phyloP scores from a whole-genome alignment of 805 yeast species.

The Lachancea kluyveri region DNA sequence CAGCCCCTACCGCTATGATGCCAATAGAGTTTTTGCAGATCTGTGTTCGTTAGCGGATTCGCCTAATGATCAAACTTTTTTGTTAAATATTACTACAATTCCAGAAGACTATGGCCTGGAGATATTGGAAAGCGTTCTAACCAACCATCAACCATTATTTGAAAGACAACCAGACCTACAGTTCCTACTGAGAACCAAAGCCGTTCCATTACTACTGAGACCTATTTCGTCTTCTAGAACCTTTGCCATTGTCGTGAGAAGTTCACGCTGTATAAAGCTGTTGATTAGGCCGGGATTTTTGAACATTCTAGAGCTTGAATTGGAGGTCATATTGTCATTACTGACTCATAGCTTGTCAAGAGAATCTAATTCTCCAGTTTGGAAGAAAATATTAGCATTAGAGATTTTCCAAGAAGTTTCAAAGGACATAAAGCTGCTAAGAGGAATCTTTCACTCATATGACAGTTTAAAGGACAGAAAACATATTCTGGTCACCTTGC shows the following conservation, averaged over 20 bases:
- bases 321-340: slow-evolving; percentile 73
- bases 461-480: slow-evolving; percentile 55
- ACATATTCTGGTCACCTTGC: slow-evolving; percentile 51
- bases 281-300: slow-evolving; percentile 55
- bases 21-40: slow-evolving; percentile 63
- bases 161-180: slow-evolving; percentile 56
- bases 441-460: slow-evolving; percentile 51
- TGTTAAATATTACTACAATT: slow-evolving; percentile 45
- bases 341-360: slow-evolving; percentile 65
- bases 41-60: slow-evolving; percentile 51
- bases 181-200: slow-evolving; percentile 54
- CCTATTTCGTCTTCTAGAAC: slow-evolving; percentile 46
- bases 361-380: slow-evolving; percentile 47
- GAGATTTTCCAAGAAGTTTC: slow-evolving; percentile 65
- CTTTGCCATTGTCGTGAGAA: slow-evolving; percentile 69
- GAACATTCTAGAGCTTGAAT: slow-evolving; percentile 59
- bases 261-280: slow-evolving; percentile 62
- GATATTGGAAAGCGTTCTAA: slow-evolving; percentile 69
- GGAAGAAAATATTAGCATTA: slow-evolving; percentile 71
- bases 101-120: slow-evolving; percentile 73
- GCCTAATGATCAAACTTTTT: slow-evolving; percentile 49
- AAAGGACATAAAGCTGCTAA: slow-evolving; percentile 47
- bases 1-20: slow-evolving; percentile 56
- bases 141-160: slow-evolving; percentile 55
- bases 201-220: slow-evolving; percentile 72